Evolutionary conservation across 768 basidiomycete genomes (phyloP).

Genomic region (Myochromella boudieri): DNA sequence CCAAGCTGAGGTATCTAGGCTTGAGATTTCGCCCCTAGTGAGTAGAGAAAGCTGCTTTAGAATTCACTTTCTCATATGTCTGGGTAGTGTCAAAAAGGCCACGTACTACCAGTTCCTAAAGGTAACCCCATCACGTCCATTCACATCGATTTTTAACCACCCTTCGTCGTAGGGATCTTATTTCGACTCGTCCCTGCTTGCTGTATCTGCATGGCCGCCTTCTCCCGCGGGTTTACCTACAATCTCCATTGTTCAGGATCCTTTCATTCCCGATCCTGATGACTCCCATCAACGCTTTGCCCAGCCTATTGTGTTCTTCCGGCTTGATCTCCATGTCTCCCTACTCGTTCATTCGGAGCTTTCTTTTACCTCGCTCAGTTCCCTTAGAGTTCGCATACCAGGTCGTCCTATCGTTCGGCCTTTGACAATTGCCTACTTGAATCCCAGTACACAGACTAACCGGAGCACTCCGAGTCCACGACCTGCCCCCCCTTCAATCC

Average conservation of each 20-base stretch:
- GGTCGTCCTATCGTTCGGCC: slow-evolving; percentile 53
- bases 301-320: slow-evolving; percentile 87
- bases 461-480: slow-evolving; percentile 14
- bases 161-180: slow-evolving; percentile 63
- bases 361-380: slow-evolving; percentile 50
- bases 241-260: slow-evolving; percentile 70
- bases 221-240: slow-evolving; percentile 30
- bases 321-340: slow-evolving; percentile 51
- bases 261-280: slow-evolving; percentile 39
- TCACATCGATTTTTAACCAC: background rate
- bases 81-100: slow-evolving; percentile 61
- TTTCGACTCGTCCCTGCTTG: slow-evolving; percentile 70
- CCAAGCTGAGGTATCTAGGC: slow-evolving; percentile 49
- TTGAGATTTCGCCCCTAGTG: slow-evolving; percentile 85
- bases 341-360: slow-evolving; percentile 43
- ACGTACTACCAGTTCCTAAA: slow-evolving; percentile 83
- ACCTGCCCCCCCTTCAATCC: slow-evolving; percentile 45
- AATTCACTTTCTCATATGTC: slow-evolving; percentile 1
- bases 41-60: slow-evolving; percentile 25
- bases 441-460: background rate
- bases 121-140: slow-evolving; percentile 28
- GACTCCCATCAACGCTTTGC: slow-evolving; percentile 51
- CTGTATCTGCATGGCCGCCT: slow-evolving; percentile 64
- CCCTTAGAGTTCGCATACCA: slow-evolving; percentile 73
- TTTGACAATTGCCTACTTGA: slow-evolving; percentile 19